Conservation (phyloP, 1,139 yeast genomes). For the Diutina neorugosa region DNA sequence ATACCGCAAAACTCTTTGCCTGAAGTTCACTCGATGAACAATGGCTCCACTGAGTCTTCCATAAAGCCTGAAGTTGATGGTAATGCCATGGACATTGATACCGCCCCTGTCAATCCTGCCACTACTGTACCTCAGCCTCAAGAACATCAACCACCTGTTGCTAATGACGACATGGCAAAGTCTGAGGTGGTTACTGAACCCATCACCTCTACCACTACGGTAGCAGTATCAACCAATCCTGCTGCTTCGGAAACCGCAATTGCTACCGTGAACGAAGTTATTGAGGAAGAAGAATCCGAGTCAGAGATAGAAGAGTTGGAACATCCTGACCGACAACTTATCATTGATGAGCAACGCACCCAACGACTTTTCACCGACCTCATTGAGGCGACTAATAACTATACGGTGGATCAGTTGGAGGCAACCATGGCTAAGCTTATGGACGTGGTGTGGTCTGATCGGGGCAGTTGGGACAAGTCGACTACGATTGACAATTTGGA, state of each 20-base stretch:
- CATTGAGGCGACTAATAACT: slow-evolving; percentile 30
- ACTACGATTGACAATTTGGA: slow-evolving; percentile 18
- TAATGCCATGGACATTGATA: neutral
- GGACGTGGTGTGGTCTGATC: slow-evolving; percentile 64
- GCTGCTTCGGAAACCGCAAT: neutral
- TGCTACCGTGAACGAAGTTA: slow-evolving; percentile 10
- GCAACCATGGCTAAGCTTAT: slow-evolving; percentile 58
- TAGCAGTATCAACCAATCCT: neutral
- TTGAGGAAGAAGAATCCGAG: slow-evolving; percentile 7
- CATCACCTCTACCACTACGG: neutral
- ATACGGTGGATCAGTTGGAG: slow-evolving; percentile 64
- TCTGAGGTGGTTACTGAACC: neutral
- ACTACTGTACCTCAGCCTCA: neutral
- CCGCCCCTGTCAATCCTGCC: neutral
- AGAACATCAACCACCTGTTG: neutral
- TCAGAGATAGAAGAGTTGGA: slow-evolving; percentile 12
- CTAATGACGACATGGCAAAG: neutral
- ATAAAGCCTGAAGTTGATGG: neutral
- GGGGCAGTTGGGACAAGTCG: slow-evolving; percentile 57
- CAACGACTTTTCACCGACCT: slow-evolving; percentile 14
- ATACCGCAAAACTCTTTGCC: neutral
- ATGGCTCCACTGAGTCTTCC: neutral
- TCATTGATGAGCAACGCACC: slow-evolving; percentile 13
- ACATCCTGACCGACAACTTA: slow-evolving; percentile 12
- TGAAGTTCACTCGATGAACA: neutral